These are phyloP conservation scores for Dichotomocladium elegans DNA, from an alignment of 371 early-diverging fungal species.

Conservation along the genomic window DNA sequence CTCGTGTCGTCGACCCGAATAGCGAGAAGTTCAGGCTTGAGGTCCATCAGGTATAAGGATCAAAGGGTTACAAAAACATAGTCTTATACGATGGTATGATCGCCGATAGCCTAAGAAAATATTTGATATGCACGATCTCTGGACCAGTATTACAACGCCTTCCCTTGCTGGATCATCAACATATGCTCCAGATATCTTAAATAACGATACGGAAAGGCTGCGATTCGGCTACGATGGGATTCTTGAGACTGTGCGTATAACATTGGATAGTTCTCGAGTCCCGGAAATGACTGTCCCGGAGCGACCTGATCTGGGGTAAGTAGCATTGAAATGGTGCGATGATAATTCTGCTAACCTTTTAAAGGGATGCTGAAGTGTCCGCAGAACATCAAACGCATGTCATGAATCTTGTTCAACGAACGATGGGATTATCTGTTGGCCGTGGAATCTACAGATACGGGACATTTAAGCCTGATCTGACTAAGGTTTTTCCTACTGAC, in stretches of 20 bases:
- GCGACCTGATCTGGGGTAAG: conserved; percentile 32
- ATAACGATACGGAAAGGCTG: conserved; percentile 29
- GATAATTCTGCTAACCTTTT: neutral
- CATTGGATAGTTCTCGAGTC: conserved; percentile 47
- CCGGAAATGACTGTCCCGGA: conserved; percentile 38
- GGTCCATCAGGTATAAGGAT: neutral
- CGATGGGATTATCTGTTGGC: conserved; percentile 66
- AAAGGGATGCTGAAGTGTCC: conserved; percentile 45
- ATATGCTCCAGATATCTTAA: conserved; percentile 15
- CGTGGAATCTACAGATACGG: conserved; percentile 67
- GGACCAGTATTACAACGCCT: neutral
- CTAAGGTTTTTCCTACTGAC: conserved; percentile 56
- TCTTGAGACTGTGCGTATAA: conserved; percentile 54
- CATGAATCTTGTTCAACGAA: conserved; percentile 49
- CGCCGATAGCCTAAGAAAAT: neutral
- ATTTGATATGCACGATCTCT: neutral
- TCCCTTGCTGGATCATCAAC: neutral
- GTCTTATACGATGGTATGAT: too few species aligned
- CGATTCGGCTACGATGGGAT: conserved; percentile 66
- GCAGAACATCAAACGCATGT: conserved; percentile 52
- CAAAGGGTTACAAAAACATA: too few species aligned
- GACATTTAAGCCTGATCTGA: conserved; percentile 49
- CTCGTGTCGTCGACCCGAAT: neutral
- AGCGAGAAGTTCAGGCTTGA: conserved; percentile 1
- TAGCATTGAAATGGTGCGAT: too few species aligned